Evolutionary conservation across 495 filamentous ascomycete species (phyloP).

Genomic region (Paragyromitra xinjiangensis): DNA sequence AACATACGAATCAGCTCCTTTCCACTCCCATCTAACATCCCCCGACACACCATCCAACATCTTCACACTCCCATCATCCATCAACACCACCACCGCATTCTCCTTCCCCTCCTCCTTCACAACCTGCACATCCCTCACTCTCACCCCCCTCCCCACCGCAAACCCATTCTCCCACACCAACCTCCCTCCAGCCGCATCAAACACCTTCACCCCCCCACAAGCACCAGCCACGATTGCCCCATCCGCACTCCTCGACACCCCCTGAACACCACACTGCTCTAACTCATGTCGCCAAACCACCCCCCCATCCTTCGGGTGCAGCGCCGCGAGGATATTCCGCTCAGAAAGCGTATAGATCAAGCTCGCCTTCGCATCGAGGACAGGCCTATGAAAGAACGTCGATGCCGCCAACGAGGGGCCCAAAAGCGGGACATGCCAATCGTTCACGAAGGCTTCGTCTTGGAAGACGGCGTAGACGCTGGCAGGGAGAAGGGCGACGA

Average conservation of each 20-base stretch:
- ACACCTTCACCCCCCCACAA: slow-evolving; percentile 74
- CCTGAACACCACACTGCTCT: slow-evolving; percentile 58
- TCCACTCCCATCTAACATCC: slow-evolving; percentile 77
- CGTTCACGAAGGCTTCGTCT: slow-evolving; percentile 90
- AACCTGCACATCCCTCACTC: slow-evolving; percentile 81
- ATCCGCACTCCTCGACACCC: slow-evolving; percentile 75
- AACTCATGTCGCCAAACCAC: slow-evolving; percentile 87
- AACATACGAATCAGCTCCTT: slow-evolving; percentile 41
- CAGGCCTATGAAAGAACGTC: slow-evolving; percentile 93
- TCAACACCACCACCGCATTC: slow-evolving; percentile 77
- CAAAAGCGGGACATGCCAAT: slow-evolving; percentile 91
- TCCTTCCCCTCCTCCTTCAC: slow-evolving; percentile 65
- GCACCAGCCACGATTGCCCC: slow-evolving; percentile 76
- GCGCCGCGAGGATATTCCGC: slow-evolving; percentile 79
- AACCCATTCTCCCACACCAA: slow-evolving; percentile 75
- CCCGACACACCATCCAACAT: slow-evolving; percentile 78
- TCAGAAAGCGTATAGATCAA: slow-evolving; percentile 91
- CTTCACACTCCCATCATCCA: slow-evolving; percentile 70
- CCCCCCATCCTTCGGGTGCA: slow-evolving; percentile 85
- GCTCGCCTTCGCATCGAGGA: slow-evolving; percentile 79
- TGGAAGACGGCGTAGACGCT: slow-evolving; percentile 74
- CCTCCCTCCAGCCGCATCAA: slow-evolving; percentile 83
- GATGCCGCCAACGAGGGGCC: slow-evolving; percentile 80
- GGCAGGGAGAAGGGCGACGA: slow-evolving; percentile 44
- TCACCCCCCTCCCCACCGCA: slow-evolving; percentile 64